Evolutionary conservation across 148 eudicot genomes (phyloP).

Genomic region (Linanthus parryae): DNA sequence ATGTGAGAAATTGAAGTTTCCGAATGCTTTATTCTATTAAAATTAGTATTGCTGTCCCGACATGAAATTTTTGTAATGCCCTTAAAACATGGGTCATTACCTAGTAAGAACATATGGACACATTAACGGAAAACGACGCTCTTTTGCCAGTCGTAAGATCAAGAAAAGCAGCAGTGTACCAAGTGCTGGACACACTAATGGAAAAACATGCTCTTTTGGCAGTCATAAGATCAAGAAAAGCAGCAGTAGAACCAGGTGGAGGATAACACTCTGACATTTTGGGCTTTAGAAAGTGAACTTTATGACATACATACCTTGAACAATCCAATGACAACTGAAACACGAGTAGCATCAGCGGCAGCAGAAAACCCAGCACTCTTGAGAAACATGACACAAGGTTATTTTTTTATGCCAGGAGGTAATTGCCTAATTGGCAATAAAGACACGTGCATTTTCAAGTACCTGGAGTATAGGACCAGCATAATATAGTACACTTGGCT

Average conservation of each 20-base stretch:
- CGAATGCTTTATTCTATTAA: too few species aligned
- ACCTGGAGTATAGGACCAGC: slow-evolving; percentile 99
- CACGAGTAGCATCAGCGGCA: slow-evolving; percentile 92
- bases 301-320: slow-evolving; percentile 56
- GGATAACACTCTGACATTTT: background rate
- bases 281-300: background rate
- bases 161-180: too few species aligned
- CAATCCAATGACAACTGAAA: slow-evolving; percentile 84
- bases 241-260: background rate
- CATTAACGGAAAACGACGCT: too few species aligned
- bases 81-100: too few species aligned
- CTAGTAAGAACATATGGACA: too few species aligned
- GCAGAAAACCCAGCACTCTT: slow-evolving; percentile 99
- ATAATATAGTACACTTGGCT: slow-evolving; percentile 96
- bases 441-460: slow-evolving; percentile 7
- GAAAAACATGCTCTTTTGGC: too few species aligned
- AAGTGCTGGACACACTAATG: too few species aligned
- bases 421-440: background rate
- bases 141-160: too few species aligned
- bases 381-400: background rate
- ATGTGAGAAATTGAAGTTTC: too few species aligned
- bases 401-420: background rate
- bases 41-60: too few species aligned
- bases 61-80: too few species aligned
- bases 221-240: too few species aligned